Evolutionary conservation across 148 eudicot species (phyloP), one percentile per base, ranked within the genome.

Genomic region (Euryodendron excelsum): DNA sequence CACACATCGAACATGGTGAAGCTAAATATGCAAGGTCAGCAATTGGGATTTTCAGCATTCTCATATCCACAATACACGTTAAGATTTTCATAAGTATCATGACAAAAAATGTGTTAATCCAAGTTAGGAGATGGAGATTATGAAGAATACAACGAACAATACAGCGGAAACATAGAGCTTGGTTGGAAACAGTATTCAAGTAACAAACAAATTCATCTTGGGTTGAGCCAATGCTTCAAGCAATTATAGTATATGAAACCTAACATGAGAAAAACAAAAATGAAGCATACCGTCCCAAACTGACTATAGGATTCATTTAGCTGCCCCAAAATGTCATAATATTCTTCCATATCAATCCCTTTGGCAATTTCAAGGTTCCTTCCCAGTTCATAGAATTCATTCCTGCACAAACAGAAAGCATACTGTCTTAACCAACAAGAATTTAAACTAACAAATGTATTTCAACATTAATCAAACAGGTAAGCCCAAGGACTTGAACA

Each of bases 291-390:
- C 87, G 81, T 69, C 67, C 93, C 99, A 88, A 93, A 87, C 78
- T 82, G 97, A 37, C 81, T 89, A 89, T 89, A 96, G 50, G 97
- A 91, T 78, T 90, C 93, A 79, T 79, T 88, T 72, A 96, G 78
- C 68, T 92, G 92, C 45, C 79, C 86, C 89, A 87, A 71, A 78
- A 92, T 80, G 56, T 82, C 76, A 64, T 85, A 44, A 82, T 90
- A 96, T 83, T 81, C 90, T 73, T 82, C 89, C 79, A 72, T 85
- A 75, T 95, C 96, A 79, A 84, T 85, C 55, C 89, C 94, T 89
- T 87, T 90, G 58, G 91, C 91, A 84, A 69, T 72, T 17, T 90
- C 97, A 82, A 91, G 97, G 77, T 91, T 98, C 87, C 75, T 88
- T 37, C 93, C 95, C 50, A 87, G 78, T 81, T 88, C 89, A 66